Evolutionary conservation across 768 basidiomycete genomes (phyloP), one percentile per base, ranked within the genome.

Genomic region (Psilocybe azurescens): DNA sequence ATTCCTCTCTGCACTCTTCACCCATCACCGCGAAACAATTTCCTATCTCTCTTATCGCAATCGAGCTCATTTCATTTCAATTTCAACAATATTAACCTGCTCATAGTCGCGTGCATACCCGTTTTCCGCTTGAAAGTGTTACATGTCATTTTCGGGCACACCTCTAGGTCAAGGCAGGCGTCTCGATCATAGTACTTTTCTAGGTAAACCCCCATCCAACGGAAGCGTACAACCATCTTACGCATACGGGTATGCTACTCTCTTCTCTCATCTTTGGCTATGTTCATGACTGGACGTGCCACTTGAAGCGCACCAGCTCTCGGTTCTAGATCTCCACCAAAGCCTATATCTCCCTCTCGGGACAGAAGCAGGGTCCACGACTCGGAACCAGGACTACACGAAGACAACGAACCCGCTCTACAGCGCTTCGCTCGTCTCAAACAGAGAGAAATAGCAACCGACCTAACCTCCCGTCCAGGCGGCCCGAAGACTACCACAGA

Each of bases 81-180:
- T 33, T 20, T 46, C 29, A 33, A 48, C 56, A 49, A 24, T 24
- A 24, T 39, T 14, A 39, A 39, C 41, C 59, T 65, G 54, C 63
- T 66, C 59, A 65, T 61, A 65, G 38, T 53, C 59, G 53, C 62
- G 63, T 68, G 59, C 61, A 53, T 38, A 46, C 58, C 53, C 36
- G 58, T 56, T 55, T 65, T 54, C 57, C 59, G 59, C 67, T 65
- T 61, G 58, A 64, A 68, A 65, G 63, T 71, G 72, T 72, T 79
- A 81, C 83, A 94, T 94, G 91, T 93, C 91, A 77, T 94, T 94
- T 87, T 83, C 89, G 74, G 84, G 87, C 75, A 93, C 91, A 74
- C 90, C 91, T 60, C 78, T 93, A 67, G 89, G 88, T 78, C 89
- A 91, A 87, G 89, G 88, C 81, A 89, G 91, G 84, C 88, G 91